Evolutionary conservation across 495 filamentous ascomycete genomes (phyloP).

Genomic region (Aspergillus bridgeri): DNA sequence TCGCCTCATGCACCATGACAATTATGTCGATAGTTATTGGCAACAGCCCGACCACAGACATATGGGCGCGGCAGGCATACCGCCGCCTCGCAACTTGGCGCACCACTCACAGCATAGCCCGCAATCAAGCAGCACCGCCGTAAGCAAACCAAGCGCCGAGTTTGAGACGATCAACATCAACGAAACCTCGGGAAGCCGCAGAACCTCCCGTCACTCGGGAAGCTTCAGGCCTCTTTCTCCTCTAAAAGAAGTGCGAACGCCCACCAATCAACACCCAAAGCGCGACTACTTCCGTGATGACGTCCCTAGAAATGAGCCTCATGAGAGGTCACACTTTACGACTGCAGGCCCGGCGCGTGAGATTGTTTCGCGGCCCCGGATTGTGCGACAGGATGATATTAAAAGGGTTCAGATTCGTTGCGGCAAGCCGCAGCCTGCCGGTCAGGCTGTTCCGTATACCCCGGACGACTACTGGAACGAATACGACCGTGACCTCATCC

Average conservation of each 20-base stretch:
- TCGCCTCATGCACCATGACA: constrained; percentile 2
- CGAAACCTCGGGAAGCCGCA: constrained; percentile 4
- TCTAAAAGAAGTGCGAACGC: constrained; percentile 23
- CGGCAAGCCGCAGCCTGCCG: constrained; percentile 26
- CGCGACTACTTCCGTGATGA: constrained; percentile 4
- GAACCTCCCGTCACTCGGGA: constrained; percentile 18
- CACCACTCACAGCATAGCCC: constrained; percentile 9
- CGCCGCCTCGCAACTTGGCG: constrained; percentile 6
- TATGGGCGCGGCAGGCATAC: constrained; percentile 3
- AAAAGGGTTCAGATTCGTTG: constrained; percentile 33
- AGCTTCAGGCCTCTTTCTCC: constrained; percentile 22
- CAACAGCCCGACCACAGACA: constrained; percentile 9
- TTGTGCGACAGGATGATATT: constrained; percentile 36
- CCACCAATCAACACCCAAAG: constrained; percentile 7
- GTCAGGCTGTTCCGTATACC: constrained; percentile 27
- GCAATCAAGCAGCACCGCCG: constrained; percentile 3
- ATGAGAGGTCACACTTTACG: constrained; percentile 7
- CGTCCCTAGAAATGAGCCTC: constrained; percentile 8
- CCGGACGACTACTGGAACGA: constrained; percentile 36
- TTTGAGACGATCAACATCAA: constrained; percentile 20
- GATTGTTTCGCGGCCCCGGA: constrained; percentile 33
- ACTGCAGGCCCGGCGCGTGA: constrained; percentile 21
- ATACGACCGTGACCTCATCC: neutral
- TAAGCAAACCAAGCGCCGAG: constrained; percentile 5
- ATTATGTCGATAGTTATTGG: constrained; percentile 18